Conservation (phyloP, 2,329 filamentous ascomycete genomes). For the Monilinia laxa region DNA sequence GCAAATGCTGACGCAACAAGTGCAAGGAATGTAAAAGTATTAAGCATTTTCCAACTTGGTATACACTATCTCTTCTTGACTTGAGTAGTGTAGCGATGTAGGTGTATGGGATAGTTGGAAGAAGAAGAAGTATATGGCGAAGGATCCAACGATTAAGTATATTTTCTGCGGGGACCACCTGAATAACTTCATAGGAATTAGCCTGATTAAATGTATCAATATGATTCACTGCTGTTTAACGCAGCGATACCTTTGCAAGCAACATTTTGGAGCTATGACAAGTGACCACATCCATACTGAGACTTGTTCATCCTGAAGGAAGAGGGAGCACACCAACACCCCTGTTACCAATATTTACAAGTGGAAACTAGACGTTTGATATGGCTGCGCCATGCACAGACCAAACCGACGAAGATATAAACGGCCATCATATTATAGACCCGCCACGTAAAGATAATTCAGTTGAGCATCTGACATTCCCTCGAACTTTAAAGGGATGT, state of each 20-base stretch:
- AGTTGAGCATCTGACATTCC: background rate
- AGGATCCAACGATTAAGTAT: background rate
- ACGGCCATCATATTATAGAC: background rate
- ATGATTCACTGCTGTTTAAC: background rate
- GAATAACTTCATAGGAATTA: background rate
- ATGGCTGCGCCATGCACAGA: background rate
- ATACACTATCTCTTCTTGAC: background rate
- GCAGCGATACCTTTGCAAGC: background rate
- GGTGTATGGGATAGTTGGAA: background rate
- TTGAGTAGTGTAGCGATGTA: background rate
- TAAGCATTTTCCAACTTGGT: background rate
- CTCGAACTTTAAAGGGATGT: background rate
- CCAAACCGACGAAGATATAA: background rate
- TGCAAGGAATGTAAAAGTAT: background rate
- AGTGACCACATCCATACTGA: background rate
- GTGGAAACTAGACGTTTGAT: background rate
- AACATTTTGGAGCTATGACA: background rate
- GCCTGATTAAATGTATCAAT: background rate
- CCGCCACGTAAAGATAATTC: background rate
- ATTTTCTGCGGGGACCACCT: background rate
- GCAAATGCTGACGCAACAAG: constrained; percentile 12
- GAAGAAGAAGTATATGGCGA: background rate
- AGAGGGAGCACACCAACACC: background rate
- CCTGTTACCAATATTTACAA: background rate
- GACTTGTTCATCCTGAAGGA: background rate